phyloP scores from a whole-genome alignment of 176 grass and related monocot genomes.

The sorghum (Sorghum bicolor) region DNA sequence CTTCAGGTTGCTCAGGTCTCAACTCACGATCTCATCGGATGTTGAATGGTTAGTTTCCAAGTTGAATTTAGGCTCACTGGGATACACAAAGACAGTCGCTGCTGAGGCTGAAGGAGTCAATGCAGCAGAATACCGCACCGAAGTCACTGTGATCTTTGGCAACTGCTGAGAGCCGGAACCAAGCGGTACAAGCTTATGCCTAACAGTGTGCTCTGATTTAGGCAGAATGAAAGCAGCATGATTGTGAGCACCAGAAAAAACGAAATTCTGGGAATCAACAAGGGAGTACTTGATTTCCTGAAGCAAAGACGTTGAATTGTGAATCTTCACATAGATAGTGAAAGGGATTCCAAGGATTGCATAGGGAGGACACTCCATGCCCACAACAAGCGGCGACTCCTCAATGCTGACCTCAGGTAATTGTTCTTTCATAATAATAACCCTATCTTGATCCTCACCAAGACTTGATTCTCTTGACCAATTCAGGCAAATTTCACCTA shows the following conservation, averaged over 20 bases:
- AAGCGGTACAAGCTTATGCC: conserved; percentile 85
- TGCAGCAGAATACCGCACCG: conserved; percentile 85
- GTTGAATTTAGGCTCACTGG: conserved; percentile 72
- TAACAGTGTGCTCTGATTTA: conserved; percentile 60
- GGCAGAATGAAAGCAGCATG: conserved; percentile 74
- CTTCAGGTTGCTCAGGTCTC: neutral
- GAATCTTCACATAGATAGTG: conserved; percentile 77
- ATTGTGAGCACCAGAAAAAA: conserved; percentile 88
- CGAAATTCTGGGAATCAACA: conserved; percentile 90
- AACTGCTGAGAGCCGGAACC: conserved; percentile 71
- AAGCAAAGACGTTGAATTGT: conserved; percentile 78
- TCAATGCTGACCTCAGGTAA: conserved; percentile 67
- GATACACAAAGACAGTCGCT: conserved; percentile 79
- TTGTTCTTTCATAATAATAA: conserved; percentile 52
- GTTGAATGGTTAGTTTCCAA: conserved; percentile 38
- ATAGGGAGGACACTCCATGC: conserved; percentile 82
- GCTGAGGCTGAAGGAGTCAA: conserved; percentile 52
- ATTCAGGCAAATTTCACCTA: conserved; percentile 69
- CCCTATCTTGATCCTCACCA: conserved; percentile 40
- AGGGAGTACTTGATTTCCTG: conserved; percentile 96
- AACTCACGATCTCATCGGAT: conserved; percentile 29
- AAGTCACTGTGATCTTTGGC: conserved; percentile 73
- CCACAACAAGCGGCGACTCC: conserved; percentile 74
- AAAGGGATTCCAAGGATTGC: conserved; percentile 79
- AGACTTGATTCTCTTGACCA: conserved; percentile 73